phyloP scores from a whole-genome alignment of 345 rosid genomes.

The Sisymbrium irio region DNA sequence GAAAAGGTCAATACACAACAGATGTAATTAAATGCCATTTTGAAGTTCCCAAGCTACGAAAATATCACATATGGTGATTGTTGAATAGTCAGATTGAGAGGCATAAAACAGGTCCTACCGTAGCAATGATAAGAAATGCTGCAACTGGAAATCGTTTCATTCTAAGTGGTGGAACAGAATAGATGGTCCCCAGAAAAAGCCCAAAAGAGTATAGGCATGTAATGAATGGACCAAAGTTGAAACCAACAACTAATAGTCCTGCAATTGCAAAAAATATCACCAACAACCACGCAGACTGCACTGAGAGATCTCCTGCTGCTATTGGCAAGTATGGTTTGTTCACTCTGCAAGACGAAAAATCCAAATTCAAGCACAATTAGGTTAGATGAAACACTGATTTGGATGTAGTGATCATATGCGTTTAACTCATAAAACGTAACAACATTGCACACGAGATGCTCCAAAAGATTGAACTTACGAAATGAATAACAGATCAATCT shows the following conservation, averaged over 20 bases:
- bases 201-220: constrained; percentile 77
- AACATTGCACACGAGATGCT: neutral
- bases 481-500: neutral
- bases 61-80: neutral
- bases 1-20: neutral
- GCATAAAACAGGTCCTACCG: constrained; percentile 38
- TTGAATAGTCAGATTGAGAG: constrained; percentile 5
- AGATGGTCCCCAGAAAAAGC: constrained; percentile 88
- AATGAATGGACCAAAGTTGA: constrained; percentile 83
- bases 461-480: neutral
- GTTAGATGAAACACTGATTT: neutral
- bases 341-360: constrained; percentile 60
- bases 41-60: neutral
- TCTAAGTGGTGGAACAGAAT: constrained; percentile 95
- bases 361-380: neutral
- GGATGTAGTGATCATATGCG: neutral
- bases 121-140: constrained; percentile 93
- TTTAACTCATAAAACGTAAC: too few relatives aligned
- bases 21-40: neutral
- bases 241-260: constrained; percentile 69
- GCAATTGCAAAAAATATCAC: constrained; percentile 73
- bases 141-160: constrained; percentile 88
- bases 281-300: constrained; percentile 84
- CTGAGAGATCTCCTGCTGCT: constrained; percentile 98
- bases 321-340: constrained; percentile 97